These are phyloP conservation scores for Saksenaea vasiformis DNA, from an alignment of 371 early-diverging fungal species.

Conservation along the genomic window DNA sequence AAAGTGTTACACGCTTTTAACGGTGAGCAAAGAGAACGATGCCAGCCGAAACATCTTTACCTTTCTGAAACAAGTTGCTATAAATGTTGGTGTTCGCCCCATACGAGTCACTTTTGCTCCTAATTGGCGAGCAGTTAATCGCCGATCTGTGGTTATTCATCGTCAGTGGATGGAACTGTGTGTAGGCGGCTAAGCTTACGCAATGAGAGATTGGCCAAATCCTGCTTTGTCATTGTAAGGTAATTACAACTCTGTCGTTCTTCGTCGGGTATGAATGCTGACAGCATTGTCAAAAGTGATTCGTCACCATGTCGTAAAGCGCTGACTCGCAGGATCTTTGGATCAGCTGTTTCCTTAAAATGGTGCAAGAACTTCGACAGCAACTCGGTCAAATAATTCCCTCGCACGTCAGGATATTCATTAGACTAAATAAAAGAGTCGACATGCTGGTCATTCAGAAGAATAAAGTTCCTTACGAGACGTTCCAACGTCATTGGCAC, in stretches of 20 bases:
- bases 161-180: neutral
- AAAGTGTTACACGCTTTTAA: slow-evolving; percentile 63
- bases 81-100: slow-evolving; percentile 24
- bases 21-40: slow-evolving; percentile 24
- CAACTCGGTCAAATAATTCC: slow-evolving; percentile 27
- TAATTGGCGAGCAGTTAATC: slow-evolving; percentile 36
- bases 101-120: slow-evolving; percentile 22
- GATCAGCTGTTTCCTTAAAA: slow-evolving; percentile 39
- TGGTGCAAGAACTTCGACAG: slow-evolving; percentile 30
- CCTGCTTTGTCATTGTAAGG: slow-evolving; percentile 22
- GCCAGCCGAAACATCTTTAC: slow-evolving; percentile 24
- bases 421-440: slow-evolving; percentile 22
- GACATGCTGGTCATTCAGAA: neutral
- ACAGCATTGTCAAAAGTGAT: slow-evolving; percentile 42
- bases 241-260: slow-evolving; percentile 22
- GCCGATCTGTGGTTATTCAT: slow-evolving; percentile 22
- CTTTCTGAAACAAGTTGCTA: slow-evolving; percentile 39
- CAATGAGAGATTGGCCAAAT: slow-evolving; percentile 23
- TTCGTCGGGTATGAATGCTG: slow-evolving; percentile 32
- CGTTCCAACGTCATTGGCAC: slow-evolving; percentile 58
- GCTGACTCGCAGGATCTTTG: slow-evolving; percentile 28
- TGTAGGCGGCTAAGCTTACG: slow-evolving; percentile 14
- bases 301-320: slow-evolving; percentile 45
- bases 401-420: slow-evolving; percentile 31
- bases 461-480: slow-evolving; percentile 48